Evolutionary conservation across 1,139 yeast genomes (phyloP), one percentile per base, ranked within the genome.

Genomic region (Geotrichum histeridarum): DNA sequence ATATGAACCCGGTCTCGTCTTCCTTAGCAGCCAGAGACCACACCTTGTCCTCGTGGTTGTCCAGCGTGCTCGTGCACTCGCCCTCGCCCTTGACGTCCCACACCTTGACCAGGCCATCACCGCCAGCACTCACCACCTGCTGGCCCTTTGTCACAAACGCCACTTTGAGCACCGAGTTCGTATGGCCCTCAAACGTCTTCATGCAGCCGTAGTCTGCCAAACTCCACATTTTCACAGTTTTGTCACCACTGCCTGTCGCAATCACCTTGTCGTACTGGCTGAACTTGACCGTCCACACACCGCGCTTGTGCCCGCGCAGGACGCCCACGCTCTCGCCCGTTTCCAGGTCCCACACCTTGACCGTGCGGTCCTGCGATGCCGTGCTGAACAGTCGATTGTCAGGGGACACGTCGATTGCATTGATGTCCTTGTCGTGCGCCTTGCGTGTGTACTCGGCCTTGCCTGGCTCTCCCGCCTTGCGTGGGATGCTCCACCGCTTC

Each of bases 371-470:
- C 69, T 87, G 95, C n/a, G 96, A 87, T 1, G 96, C 98, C 4
- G 97, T 86, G 1, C 96, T 98, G 65, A 93, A 83, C 58, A 77
- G 76, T 60, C 84, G 86, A 70, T 93, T 95, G 65, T 91, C 90
- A 11, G 97, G 96, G 6, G 97, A 79, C 1, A 93, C 77, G 60
- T 89, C 96, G 51, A 94, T 73, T 2, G 94, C 81, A 66, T 93
- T 94, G 57, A 93, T 91, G 69, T 93, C 97, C 69, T 93, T 93
- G 54, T 93, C 99, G 69, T 93, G 99, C 0, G 97, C 99, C 65
- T 93, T 82, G 74, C 97, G 81, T 0, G 99, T 93, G 70, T 85
- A 93, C 47, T 82, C 85, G 2, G 96, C 84, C 54, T 66, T 75
- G 17, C 76, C 66, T 43, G 68, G 58, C 53, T 73, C 74, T 2